Evolutionary conservation across 2,329 filamentous ascomycete genomes (phyloP).

Genomic region (Colletotrichum zoysiae): DNA sequence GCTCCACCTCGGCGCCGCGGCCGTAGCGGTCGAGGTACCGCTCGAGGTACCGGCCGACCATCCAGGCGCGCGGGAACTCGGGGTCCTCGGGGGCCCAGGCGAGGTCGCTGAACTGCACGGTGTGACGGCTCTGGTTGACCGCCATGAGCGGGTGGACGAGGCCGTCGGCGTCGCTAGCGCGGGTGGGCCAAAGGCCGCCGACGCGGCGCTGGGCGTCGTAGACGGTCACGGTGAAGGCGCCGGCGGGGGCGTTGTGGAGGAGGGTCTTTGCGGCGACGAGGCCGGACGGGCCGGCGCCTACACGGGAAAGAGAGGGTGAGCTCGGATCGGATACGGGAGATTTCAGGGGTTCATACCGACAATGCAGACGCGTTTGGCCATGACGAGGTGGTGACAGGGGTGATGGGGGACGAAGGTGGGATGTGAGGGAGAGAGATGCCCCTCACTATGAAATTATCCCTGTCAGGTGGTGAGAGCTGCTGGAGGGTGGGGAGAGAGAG

Average conservation of each 20-base stretch:
- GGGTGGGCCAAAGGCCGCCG: constrained; percentile 82
- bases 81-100: constrained; percentile 74
- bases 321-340: neutral
- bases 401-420: constrained; percentile 29
- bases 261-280: constrained; percentile 80
- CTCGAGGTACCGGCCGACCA: constrained; percentile 79
- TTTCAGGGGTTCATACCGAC: constrained; percentile 48
- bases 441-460: constrained; percentile 30
- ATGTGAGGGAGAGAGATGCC: constrained; percentile 3
- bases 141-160: constrained; percentile 76
- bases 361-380: constrained; percentile 58
- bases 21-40: constrained; percentile 71
- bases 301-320: neutral
- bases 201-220: constrained; percentile 76
- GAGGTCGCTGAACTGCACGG: constrained; percentile 78
- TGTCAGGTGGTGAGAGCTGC: neutral
- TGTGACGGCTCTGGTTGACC: constrained; percentile 82
- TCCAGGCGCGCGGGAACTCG: constrained; percentile 81
- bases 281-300: constrained; percentile 77
- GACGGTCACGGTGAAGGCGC: constrained; percentile 75
- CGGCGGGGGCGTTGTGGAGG: constrained; percentile 67
- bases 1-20: constrained; percentile 57
- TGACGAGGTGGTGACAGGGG: constrained; percentile 39
- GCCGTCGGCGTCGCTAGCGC: constrained; percentile 61
- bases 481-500: neutral